Evolutionary conservation across 2,329 filamentous ascomycete genomes (phyloP).

Genomic region (Aspergillus ruber): DNA sequence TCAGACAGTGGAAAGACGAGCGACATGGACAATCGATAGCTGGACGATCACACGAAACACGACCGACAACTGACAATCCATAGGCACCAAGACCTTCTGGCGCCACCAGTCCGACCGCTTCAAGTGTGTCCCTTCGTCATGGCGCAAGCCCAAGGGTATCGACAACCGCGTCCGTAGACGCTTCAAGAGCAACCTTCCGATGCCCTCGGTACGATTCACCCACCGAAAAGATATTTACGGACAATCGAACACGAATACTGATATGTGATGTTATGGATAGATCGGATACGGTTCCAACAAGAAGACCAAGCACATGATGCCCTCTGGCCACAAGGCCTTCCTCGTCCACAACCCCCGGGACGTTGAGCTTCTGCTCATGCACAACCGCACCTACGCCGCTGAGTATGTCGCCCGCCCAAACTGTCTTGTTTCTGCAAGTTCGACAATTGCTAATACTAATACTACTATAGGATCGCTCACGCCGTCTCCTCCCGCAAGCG

Average conservation of each 20-base stretch:
- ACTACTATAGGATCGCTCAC: constrained; percentile 74
- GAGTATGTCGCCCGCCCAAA: constrained; percentile 61
- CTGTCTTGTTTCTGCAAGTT: background rate
- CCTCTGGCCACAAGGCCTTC: constrained; percentile 99
- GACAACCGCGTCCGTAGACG: constrained; percentile 96
- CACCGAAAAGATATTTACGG: background rate
- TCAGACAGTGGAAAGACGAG: constrained; percentile 3
- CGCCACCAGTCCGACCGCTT: constrained; percentile 97
- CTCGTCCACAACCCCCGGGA: constrained; percentile 95
- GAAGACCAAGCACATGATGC: constrained; percentile 98
- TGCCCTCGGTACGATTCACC: constrained; percentile 82
- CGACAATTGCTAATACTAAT: constrained; percentile 4
- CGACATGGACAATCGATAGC: background rate
- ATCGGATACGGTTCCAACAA: constrained; percentile 99
- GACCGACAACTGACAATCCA: constrained; percentile 29
- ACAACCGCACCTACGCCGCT: constrained; percentile 98
- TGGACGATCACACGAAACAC: constrained; percentile 28
- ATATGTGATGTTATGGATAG: constrained; percentile 43
- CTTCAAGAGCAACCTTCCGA: constrained; percentile 90
- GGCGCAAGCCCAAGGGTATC: constrained; percentile 99
- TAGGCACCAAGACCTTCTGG: constrained; percentile 89
- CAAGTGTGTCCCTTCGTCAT: constrained; percentile 82
- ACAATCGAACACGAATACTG: constrained; percentile 2
- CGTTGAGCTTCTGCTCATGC: constrained; percentile 97
- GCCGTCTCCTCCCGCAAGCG: constrained; percentile 98